Base-by-base conservation (phyloP, 441 rosid species). In the Lepidium campestre region DNA sequence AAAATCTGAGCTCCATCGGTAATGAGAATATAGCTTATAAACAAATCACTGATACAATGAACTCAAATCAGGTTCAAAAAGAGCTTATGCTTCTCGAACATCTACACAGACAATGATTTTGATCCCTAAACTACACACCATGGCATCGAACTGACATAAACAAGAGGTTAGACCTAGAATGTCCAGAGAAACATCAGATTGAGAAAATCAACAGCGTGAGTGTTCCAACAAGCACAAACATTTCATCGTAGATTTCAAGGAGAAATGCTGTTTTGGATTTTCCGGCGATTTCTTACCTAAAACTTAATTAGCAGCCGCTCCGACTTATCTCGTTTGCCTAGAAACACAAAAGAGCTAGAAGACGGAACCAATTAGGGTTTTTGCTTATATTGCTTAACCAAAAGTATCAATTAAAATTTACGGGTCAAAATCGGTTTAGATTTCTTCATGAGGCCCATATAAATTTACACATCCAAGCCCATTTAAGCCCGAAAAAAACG, bases 351-450 rank as follows among this genome's bases (percentile, higher is more conserved):
- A 32, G 55, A 46, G 20, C 31, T 35, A 12, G 18, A 35, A 45
- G 57, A 39, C 25, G 34, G 63, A 64, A 4, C 12, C 0, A 12
- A 23, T 37, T 72, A 72, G 76, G 76, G 76, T 50, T 72, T 65
- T 40, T 13, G 58, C 42, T 9, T 62, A 40, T 57, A 35, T 65
- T 8, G 31, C 20, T 58, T 32, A 29, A 39, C 56, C 9, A 6
- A 29, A 29, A 27, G 31, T 6, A 27, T 27, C 34, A 29, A 29
- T 18, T 32, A 8, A 6, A 6, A 11, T 11, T 10, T 3, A 18
- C 9, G 60, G 17, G 7, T 2, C 4, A 14, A 41, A 25, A 25
- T 12, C 2, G 22, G 39, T 13, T 20, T 40, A n/a, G 14, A 17
- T 7, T 7, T 29, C 34, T 29, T 5, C 13, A 49, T 6, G 59